Evolutionary conservation across 371 early-diverging fungal genomes (phyloP).

Genomic region (Encephalitozoon romaleae): DNA sequence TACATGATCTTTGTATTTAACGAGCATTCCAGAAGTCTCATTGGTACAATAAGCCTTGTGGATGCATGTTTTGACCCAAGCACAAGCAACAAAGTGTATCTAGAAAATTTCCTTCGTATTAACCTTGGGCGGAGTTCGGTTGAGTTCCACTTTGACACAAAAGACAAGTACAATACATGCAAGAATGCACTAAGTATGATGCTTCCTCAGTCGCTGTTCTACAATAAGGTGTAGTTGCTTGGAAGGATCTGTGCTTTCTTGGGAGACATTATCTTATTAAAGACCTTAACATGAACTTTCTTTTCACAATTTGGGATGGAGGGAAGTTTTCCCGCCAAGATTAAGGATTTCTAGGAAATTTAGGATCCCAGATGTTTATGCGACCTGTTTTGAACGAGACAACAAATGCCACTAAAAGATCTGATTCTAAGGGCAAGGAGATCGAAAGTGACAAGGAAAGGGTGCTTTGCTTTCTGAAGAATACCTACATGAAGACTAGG

Average conservation of each 20-base stretch:
- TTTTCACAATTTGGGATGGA: background rate
- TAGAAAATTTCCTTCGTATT: constrained; percentile 24
- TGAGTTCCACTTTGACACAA: constrained; percentile 41
- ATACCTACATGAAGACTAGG: constrained; percentile 36
- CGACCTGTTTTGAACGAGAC: constrained; percentile 50
- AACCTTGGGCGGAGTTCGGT: background rate
- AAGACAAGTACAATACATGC: constrained; percentile 24
- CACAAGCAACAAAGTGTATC: background rate
- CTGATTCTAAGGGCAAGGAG: background rate
- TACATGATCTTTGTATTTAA: constrained; percentile 47
- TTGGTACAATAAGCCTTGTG: constrained; percentile 33
- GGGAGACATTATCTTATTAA: background rate
- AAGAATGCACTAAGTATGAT: constrained; percentile 13
- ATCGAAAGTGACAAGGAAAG: constrained; percentile 43
- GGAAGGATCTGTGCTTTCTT: background rate
- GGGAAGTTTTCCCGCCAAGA: background rate
- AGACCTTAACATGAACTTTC: background rate
- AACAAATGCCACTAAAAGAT: constrained; percentile 51
- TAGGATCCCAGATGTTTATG: constrained; percentile 32
- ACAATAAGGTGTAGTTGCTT: background rate
- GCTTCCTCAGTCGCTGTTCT: constrained; percentile 3
- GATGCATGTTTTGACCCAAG: constrained; percentile 4
- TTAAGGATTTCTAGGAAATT: background rate
- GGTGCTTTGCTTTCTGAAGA: constrained; percentile 43
- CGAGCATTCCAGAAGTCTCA: constrained; percentile 31